Base-by-base conservation (phyloP, 768 basidiomycete species). In the Tulasnella sp. region DNA sequence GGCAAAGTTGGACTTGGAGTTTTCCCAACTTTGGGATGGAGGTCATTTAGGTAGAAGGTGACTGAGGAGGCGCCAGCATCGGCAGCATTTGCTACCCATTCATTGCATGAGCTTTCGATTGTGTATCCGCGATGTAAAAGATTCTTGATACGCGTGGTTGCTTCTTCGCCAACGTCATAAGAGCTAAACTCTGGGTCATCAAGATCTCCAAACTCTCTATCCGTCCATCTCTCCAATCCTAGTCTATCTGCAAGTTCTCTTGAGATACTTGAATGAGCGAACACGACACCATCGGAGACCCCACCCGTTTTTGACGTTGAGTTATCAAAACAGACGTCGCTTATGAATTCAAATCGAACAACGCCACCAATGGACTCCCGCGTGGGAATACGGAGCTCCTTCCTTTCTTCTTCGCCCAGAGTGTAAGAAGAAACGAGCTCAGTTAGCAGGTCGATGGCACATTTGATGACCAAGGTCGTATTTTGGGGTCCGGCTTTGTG, bases 31-130 rank as follows among this genome's bases (percentile, higher is more conserved):
- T 33, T 25, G 33, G 37, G 25, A 10, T 7, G 33, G 27, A 34
- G 19, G 7, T 33, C 31, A 15, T 47, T 34, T 3, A 47, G 10
- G 6, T 33, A n/a, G 9, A 47, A 22, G 8, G 7, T 33, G 31
- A 47, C 28, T 19, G 24, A 15, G 12, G 28, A 33, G 4, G 45
- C 45, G 5, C 31, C 4, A 7, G 45, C 25, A 10, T 47, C 16
- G 4, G 27, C 25, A 33, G 45, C 45, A 47, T 19, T 47, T 5
- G 45, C 33, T 15, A 47, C 16, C 45, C 45, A 47, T 22, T 47
- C 45, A 4, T 19, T 47, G 33, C 28, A 33, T 15, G 45, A 28
- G 31, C 22, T 15, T 10, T 47, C 33, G 9, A 47, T 47, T 8
- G 33, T 16, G 25, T 4, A 37, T 3, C 25, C 45, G n/a, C n/a